Conservation (phyloP, 1,284 basidiomycete genomes). For the Melampsora larici-populina region DNA sequence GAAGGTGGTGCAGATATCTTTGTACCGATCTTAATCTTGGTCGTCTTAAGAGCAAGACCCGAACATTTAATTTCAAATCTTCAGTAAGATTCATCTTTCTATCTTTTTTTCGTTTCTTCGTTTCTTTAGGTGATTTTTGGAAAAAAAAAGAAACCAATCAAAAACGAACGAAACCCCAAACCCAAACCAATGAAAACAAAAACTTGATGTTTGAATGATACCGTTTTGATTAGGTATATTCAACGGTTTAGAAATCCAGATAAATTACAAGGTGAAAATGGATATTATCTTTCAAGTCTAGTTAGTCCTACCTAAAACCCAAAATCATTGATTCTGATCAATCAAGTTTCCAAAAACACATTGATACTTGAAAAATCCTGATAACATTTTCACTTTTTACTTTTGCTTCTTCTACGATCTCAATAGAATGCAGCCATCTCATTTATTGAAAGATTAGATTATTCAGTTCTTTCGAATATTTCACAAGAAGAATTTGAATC, state of each 20-base stretch:
- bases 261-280: slow-evolving; percentile 88
- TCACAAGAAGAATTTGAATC: slow-evolving; percentile 75
- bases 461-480: slow-evolving; percentile 84
- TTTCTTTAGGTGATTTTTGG: background rate
- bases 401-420: background rate
- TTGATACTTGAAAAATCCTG: slow-evolving; percentile 6
- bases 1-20: slow-evolving; percentile 72
- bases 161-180: too few relatives aligned
- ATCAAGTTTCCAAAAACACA: too few relatives aligned
- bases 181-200: too few relatives aligned
- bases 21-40: slow-evolving; percentile 88
- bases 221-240: slow-evolving; percentile 81
- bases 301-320: too few relatives aligned
- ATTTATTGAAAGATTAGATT: slow-evolving; percentile 96
- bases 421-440: slow-evolving; percentile 81
- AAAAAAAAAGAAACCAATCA: background rate
- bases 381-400: slow-evolving; percentile 10
- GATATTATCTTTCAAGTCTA: slow-evolving; percentile 93
- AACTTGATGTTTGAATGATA: too few relatives aligned
- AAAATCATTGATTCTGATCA: too few relatives aligned
- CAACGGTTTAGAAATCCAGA: slow-evolving; percentile 85
- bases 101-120: background rate
- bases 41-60: slow-evolving; percentile 89
- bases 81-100: slow-evolving; percentile 62
- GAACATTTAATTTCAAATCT: slow-evolving; percentile 90